phyloP scores from a whole-genome alignment of 2,329 filamentous ascomycete genomes.

The Fusarium pseudocircinatum region DNA sequence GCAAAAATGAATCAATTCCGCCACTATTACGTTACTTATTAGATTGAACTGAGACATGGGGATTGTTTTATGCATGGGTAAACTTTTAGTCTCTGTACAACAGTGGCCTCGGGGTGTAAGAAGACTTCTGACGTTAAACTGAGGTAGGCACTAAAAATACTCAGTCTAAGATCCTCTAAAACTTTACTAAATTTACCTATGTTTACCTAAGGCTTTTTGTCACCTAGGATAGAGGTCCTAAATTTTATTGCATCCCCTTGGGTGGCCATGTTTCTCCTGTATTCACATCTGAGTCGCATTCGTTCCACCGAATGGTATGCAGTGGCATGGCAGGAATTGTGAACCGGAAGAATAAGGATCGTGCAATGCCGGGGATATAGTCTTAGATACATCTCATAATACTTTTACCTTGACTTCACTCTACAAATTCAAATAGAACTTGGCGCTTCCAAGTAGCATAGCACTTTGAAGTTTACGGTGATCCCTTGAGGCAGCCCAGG shows the following conservation, averaged over 20 bases:
- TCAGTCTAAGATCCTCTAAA: no score
- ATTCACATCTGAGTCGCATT: no score
- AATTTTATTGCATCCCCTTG: no score
- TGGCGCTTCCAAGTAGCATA: background rate
- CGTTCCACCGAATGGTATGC: background rate
- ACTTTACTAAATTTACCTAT: no score
- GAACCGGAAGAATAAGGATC: accelerated
- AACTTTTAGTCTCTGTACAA: background rate
- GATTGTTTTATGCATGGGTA: background rate
- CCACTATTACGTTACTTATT: background rate
- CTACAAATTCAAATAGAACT: accelerated
- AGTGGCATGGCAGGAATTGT: background rate
- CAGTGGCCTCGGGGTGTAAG: no score
- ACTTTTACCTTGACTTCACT: accelerated
- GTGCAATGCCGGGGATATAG: background rate
- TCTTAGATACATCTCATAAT: background rate
- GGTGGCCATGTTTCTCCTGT: background rate
- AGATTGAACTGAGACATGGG: background rate
- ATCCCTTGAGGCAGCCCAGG: accelerated
- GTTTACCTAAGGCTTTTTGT: no score
- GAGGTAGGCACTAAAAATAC: no score
- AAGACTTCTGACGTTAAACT: no score
- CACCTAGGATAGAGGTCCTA: no score
- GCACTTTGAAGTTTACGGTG: background rate
- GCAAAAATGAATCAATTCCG: background rate